Percentiles rank a stretch among this genome's conserved stretches.
Evolutionary conservation across 2,329 filamentous ascomycete genomes (phyloP).

Genomic region (Neophaeococcomyces mojaviensis): DNA sequence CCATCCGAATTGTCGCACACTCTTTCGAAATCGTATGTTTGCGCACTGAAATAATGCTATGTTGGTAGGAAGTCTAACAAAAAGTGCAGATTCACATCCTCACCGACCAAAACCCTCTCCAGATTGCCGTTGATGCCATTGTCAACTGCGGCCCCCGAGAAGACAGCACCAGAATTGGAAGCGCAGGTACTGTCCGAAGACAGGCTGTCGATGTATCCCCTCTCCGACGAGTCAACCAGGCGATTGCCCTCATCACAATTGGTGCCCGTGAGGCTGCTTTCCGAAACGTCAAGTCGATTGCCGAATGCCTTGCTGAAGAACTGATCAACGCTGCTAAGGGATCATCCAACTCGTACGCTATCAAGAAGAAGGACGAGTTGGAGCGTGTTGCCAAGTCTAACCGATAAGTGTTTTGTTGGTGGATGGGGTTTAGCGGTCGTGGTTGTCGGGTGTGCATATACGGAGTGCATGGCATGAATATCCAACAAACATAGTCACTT

Average conservation of each 20-base stretch:
- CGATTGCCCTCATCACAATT: conserved; percentile 96
- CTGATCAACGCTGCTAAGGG: conserved; percentile 99
- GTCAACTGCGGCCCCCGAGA: conserved; percentile 99
- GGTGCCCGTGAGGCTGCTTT: conserved; percentile 97
- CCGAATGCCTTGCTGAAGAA: conserved; percentile 99
- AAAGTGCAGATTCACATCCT: conserved; percentile 87
- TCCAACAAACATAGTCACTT: background rate
- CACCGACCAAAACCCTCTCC: conserved; percentile 99
- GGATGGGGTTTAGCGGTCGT: background rate
- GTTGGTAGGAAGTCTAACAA: conserved; percentile 14
- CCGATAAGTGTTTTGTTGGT: conserved; percentile 65
- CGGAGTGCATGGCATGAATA: background rate
- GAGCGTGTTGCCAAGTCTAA: conserved; percentile 99
- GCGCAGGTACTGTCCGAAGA: conserved; percentile 97
- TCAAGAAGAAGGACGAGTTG: conserved; percentile 99
- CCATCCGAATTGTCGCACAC: conserved; percentile 97
- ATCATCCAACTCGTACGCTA: conserved; percentile 99
- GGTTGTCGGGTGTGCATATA: background rate
- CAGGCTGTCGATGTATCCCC: conserved; percentile 99
- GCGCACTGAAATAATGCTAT: background rate
- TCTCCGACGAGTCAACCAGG: conserved; percentile 99
- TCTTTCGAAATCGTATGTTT: conserved; percentile 95
- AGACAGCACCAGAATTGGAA: conserved; percentile 99
- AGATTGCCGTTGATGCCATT: conserved; percentile 97
- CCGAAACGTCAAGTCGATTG: conserved; percentile 99